Base-by-base conservation (phyloP, 2,329 filamentous ascomycete species). In the Sclerotinia borealis region DNA sequence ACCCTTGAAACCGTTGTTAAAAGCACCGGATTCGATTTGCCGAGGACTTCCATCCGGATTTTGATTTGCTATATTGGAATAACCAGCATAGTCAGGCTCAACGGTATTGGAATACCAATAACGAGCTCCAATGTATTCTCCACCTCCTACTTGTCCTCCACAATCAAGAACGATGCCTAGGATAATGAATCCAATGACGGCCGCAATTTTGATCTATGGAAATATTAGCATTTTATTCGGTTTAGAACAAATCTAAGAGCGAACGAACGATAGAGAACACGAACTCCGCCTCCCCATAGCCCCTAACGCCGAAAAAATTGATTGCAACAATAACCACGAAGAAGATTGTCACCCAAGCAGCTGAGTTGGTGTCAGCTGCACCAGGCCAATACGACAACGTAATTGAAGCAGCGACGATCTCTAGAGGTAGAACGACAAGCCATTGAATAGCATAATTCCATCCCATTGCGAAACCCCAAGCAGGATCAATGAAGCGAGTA, bases 381-480 rank as follows among this genome's bases (percentile, higher is more conserved):
- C 69, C 69, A 8, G 67, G 84, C 92, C 92, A 96, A 72, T 90
- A 96, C 29, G 85, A 81, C 52, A 96, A 85, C 0, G 91, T 96
- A 36, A 96, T 85, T 2, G 90, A 89, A 1, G 92, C 92, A 2
- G 91, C 90, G 65, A 96, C 90, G 63, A 96, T 89, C 75, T 96
- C 92, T 49, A 96, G 81, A 0, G 92, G 92, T 41, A 96, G 76
- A 0, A 92, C 86, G 41, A 92, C 83, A 2, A 96, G 81, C 92
- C 92, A 96, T 77, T 95, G 89, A 66, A 96, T 75, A 6, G 90
- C 91, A 74, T 96, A 70, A 72, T 87, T 96, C 91, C 91, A 96
- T 19, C 92, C 92, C 90, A 96, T 95, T 55, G 92, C 91, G 72
- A 96, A 96, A 0, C 92, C 92, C 92, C 91, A 96, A 0, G 93